These are phyloP conservation scores for Quercus rubra DNA, from an alignment of 306 rosid species.

Conservation along the genomic window DNA sequence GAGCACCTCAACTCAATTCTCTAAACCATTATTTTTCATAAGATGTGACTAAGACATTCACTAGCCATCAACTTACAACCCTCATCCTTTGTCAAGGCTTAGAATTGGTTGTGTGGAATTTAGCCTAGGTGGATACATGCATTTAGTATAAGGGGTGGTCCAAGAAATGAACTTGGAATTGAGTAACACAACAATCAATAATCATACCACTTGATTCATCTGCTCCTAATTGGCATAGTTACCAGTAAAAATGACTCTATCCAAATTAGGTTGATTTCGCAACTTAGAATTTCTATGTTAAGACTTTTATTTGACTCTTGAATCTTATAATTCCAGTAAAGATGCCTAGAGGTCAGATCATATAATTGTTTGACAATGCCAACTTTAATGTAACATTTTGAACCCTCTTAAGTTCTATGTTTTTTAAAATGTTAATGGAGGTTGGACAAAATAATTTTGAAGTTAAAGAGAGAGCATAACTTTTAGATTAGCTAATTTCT, in stretches of 20 bases:
- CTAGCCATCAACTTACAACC: constrained; percentile 6
- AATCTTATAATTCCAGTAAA: background rate
- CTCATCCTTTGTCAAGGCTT: background rate
- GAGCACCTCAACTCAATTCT: background rate
- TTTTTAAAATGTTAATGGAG: constrained; percentile 9
- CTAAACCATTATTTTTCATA: background rate
- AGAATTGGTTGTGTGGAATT: background rate
- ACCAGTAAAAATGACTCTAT: background rate
- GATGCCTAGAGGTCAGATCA: background rate
- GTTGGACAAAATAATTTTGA: background rate
- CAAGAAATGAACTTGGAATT: background rate
- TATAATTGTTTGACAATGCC: background rate
- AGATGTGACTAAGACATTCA: background rate
- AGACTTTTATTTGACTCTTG: background rate
- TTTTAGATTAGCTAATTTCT: constrained; percentile 33
- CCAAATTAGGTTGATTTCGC: background rate
- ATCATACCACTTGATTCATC: background rate
- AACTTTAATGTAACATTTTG: background rate
- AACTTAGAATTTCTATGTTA: background rate
- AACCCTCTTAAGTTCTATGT: background rate
- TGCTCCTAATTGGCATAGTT: background rate
- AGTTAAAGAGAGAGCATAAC: background rate
- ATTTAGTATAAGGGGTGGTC: background rate
- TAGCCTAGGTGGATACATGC: background rate
- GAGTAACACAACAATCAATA: background rate